Base-by-base conservation (phyloP, 345 rosid species). In the Salix udensis region DNA sequence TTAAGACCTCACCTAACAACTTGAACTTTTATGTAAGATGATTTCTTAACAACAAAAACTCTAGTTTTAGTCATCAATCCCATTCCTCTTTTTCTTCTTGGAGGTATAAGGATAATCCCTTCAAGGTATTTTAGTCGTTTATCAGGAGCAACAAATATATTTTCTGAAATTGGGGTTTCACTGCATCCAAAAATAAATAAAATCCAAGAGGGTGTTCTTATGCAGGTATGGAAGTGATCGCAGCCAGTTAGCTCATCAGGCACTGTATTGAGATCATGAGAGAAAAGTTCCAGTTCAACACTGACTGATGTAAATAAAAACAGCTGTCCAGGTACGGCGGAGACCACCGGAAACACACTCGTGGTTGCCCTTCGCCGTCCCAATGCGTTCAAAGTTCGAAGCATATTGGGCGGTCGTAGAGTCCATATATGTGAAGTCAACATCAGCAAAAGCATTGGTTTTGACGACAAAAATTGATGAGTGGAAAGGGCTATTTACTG, bases 381-480 rank as follows among this genome's bases (percentile, higher is more conserved):
- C 28, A 10, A 8, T 58, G 1, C 14, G 6, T n/a, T 58, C 28
- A 9, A 66, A 66, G 23, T 1, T 66, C 5, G 69, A 66, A 58
- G 24, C 60, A 21, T 21, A 2, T 5, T 7, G 60, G 11, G 60
- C 0, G 11, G 24, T 21, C 12, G 9, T 52, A 21, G 24, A 53
- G 61, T 58, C 64, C 64, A 58, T 58, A 3, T 23, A 10, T 23
- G 64, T 58, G 64, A 10, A 12, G 64, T 58, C 64, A 66, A 52
- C 65, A 66, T 75, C 71, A 73, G 0, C 14, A n/a, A 62, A 74
- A 4, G 14, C 76, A 62, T 28, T 18, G 46, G 67, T n/a, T 42
- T 19, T n/a, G 24, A 11, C 31, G 21, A 23, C 6, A 30, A 11
- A 68, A 68, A 68, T 4, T 14, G 26, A 55, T 55, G 1, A 36